Evolutionary conservation across 129 eudicot species (phyloP).

Genomic region (Ambrosia artemisiifolia): DNA sequence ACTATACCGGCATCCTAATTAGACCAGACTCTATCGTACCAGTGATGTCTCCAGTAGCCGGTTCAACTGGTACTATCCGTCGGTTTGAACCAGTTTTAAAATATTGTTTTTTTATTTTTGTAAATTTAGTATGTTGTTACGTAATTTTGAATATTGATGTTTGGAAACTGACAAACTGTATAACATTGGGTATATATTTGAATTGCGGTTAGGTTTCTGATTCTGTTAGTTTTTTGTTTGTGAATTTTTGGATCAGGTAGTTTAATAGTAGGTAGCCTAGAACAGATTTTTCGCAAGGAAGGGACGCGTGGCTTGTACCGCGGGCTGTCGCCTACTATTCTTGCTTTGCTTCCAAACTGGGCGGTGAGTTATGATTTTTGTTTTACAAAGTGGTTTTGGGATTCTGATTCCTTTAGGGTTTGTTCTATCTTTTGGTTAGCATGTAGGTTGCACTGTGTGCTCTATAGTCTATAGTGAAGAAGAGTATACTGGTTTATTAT

Average conservation of each 20-base stretch:
- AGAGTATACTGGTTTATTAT: neutral
- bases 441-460: neutral
- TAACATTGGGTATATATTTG: neutral
- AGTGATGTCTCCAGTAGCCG: no score
- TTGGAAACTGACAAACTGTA: neutral
- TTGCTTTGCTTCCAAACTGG: conserved; percentile 98
- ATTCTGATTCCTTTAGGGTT: conserved; percentile 4
- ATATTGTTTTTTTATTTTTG: neutral
- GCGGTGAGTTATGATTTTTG: conserved; percentile 64
- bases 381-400: neutral
- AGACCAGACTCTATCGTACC: no score
- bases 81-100: no score
- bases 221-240: neutral
- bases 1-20: no score
- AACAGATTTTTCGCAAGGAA: conserved; percentile 73
- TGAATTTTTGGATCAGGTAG: conserved; percentile 52
- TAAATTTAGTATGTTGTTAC: neutral
- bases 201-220: conserved; percentile 1
- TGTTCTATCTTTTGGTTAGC: neutral
- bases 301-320: conserved; percentile 97
- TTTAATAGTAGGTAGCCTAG: conserved; percentile 78
- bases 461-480: neutral
- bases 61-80: no score
- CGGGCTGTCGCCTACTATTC: conserved; percentile 89
- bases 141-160: neutral